Percentiles rank a stretch among this genome's conserved stretches.
Evolutionary conservation across 148 eudicot species (phyloP).

Genomic region (Euryodendron excelsum): DNA sequence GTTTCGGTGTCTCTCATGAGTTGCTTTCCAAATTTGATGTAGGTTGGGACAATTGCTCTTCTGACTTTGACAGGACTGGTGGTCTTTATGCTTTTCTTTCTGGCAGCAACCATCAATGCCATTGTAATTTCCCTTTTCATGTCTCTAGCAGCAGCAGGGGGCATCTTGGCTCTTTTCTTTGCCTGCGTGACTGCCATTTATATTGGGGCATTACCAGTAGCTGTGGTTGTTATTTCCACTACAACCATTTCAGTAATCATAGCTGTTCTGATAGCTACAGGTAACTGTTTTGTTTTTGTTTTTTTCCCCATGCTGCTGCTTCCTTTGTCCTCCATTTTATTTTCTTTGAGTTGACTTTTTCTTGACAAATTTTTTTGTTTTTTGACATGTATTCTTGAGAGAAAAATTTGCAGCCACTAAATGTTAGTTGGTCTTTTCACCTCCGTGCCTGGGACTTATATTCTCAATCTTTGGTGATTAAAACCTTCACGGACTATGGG

Average conservation of each 20-base stretch:
- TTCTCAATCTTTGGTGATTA: too few species aligned
- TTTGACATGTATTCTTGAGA: too few species aligned
- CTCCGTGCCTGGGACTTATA: too few species aligned
- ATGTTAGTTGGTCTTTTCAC: too few species aligned
- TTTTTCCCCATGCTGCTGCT: not conserved
- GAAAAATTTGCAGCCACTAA: too few species aligned
- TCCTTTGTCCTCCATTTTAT: not conserved
- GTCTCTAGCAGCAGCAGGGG: constrained; percentile 80
- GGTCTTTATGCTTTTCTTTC: constrained; percentile 64
- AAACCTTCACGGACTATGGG: too few species aligned
- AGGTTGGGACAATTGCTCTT: constrained; percentile 76
- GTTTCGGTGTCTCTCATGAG: not conserved
- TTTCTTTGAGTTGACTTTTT: constrained; percentile 20
- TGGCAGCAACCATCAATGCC: constrained; percentile 68
- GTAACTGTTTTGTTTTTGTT: constrained; percentile 18
- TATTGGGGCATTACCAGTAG: constrained; percentile 59
- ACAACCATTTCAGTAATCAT: constrained; percentile 57
- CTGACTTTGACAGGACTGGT: constrained; percentile 58
- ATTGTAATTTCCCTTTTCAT: constrained; percentile 64
- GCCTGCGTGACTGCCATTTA: constrained; percentile 66
- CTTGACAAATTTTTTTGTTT: too few species aligned
- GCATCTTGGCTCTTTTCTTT: constrained; percentile 84
- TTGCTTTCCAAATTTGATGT: constrained; percentile 15
- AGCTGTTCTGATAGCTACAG: constrained; percentile 36
- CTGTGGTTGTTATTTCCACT: constrained; percentile 65